A percentile compares a stretch with the other conserved stretches of the same genome.
Evolutionary conservation across 495 filamentous ascomycete species (phyloP).

Genomic region (Xylaria scruposa): DNA sequence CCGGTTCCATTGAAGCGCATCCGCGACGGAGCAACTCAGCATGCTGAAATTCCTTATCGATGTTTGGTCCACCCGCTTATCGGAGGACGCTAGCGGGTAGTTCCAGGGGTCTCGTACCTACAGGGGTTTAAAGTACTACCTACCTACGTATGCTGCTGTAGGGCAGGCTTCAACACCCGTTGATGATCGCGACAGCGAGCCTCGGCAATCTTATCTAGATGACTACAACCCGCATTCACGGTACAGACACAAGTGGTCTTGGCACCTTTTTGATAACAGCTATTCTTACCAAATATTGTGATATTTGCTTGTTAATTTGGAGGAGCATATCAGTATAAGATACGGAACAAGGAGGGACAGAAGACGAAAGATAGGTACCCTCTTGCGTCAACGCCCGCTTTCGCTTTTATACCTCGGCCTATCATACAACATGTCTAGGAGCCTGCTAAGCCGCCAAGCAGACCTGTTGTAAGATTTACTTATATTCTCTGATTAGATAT

Average conservation of each 20-base stretch:
- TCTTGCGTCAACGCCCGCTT: constrained; percentile 15
- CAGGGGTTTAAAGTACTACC: constrained; percentile 10
- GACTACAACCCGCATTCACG: neutral
- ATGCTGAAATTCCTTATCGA: constrained; percentile 38
- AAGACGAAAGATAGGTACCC: neutral
- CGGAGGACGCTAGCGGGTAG: constrained; percentile 31
- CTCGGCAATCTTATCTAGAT: neutral
- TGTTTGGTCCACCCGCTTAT: constrained; percentile 36
- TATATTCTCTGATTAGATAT: neutral
- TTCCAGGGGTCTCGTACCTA: constrained; percentile 16
- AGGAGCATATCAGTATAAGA: neutral
- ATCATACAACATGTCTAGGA: neutral
- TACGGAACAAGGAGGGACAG: neutral
- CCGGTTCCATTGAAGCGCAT: neutral
- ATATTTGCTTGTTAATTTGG: neutral
- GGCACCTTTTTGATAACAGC: neutral
- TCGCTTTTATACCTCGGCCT: neutral
- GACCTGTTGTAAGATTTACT: neutral
- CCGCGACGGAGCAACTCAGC: neutral
- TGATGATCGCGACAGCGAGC: neutral
- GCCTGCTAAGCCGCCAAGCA: neutral
- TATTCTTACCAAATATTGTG: neutral
- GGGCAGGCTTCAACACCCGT: neutral
- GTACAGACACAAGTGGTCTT: neutral
- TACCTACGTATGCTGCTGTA: too few relatives aligned